Conservation (phyloP, 2,329 filamentous ascomycete genomes). For the Penicillium sp. region DNA sequence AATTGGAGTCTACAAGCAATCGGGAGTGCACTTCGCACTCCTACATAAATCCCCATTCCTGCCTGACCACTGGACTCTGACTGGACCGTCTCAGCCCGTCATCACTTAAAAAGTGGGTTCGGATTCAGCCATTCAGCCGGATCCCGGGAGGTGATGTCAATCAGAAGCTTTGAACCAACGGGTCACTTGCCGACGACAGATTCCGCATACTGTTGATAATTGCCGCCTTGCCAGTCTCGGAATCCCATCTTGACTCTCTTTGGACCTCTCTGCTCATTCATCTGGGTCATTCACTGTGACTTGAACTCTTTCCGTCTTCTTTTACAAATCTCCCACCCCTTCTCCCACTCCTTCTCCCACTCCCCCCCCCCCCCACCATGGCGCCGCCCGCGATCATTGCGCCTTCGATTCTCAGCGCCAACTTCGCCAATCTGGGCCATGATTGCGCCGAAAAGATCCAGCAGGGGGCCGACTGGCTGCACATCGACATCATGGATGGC, state of each 20-base stretch:
- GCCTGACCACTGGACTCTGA: too few species aligned
- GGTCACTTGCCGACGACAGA: too few species aligned
- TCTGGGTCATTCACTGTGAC: background rate
- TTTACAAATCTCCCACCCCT: background rate
- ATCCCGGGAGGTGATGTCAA: background rate
- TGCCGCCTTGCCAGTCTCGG: too few species aligned
- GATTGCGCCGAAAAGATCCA: constrained; percentile 82
- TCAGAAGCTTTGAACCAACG: background rate
- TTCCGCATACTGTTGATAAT: too few species aligned
- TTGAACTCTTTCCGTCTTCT: background rate
- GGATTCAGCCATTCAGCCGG: too few species aligned
- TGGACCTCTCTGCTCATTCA: background rate
- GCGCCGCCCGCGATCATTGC: constrained; percentile 88
- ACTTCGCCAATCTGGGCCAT: constrained; percentile 82
- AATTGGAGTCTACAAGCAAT: too few species aligned
- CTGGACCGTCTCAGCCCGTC: too few species aligned
- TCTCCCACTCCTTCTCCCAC: background rate
- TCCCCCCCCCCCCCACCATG: constrained; percentile 52
- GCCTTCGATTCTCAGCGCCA: constrained; percentile 94
- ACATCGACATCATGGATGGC: constrained; percentile 97
- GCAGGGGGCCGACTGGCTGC: constrained; percentile 84
- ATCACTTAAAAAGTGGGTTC: too few species aligned
- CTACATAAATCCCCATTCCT: too few species aligned
- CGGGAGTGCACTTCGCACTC: too few species aligned
- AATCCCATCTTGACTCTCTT: too few species aligned